Percentiles rank a stretch among this genome's conserved stretches.
phyloP scores from a whole-genome alignment of 2,329 filamentous ascomycete species.

The Alternaria sp. region DNA sequence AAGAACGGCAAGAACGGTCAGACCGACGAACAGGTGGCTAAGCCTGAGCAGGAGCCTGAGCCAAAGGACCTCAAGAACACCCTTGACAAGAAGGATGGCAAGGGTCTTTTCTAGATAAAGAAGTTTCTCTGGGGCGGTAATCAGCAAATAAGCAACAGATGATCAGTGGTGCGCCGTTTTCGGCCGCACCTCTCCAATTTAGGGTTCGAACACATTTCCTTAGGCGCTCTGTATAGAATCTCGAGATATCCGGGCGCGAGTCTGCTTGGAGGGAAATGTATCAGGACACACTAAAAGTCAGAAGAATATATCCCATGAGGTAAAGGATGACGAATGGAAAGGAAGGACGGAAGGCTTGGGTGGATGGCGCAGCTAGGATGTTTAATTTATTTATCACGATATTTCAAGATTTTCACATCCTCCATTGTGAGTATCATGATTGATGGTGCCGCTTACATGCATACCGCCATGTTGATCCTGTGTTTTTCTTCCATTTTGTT shows the following conservation, averaged over 20 bases:
- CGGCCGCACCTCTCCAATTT: not conserved
- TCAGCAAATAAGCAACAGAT: not conserved
- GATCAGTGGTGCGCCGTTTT: not conserved
- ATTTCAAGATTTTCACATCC: not conserved
- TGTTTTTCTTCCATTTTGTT: not conserved
- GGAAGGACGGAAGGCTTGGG: not conserved
- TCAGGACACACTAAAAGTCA: not conserved
- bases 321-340: not conserved
- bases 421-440: not conserved
- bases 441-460: not conserved
- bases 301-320: not conserved
- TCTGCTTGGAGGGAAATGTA: not conserved
- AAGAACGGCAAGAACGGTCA: constrained; percentile 25
- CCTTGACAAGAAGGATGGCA: constrained; percentile 27
- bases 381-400: not conserved
- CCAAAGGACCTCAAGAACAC: constrained; percentile 40
- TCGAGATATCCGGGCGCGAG: not conserved
- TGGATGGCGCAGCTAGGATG: not conserved
- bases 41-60: constrained; percentile 33
- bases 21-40: constrained; percentile 23
- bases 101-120: constrained; percentile 28
- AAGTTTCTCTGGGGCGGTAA: not conserved
- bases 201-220: not conserved
- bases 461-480: not conserved
- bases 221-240: not conserved